Conservation (phyloP, 2,329 filamentous ascomycete species). For the Akanthomyces lecanii region DNA sequence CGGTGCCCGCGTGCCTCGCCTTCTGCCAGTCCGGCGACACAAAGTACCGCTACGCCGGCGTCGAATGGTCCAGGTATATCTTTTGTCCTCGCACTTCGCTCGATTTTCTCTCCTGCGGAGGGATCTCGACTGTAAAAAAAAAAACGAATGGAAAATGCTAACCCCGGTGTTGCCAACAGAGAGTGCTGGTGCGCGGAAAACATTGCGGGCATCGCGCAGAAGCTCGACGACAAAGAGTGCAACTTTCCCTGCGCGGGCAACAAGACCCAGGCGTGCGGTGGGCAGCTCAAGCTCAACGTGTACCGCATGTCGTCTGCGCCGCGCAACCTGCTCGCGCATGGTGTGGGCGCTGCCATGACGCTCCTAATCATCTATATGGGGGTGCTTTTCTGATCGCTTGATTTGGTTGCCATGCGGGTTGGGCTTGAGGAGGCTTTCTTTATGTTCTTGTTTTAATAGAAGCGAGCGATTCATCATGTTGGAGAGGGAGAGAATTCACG, state of each 20-base stretch:
- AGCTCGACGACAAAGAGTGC: conserved; percentile 46
- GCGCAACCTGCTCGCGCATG: not conserved
- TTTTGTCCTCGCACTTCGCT: conserved; percentile 1
- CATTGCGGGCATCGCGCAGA: conserved; percentile 43
- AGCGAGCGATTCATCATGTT: not conserved
- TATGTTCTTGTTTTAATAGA: not conserved
- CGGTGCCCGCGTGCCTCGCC: conserved; percentile 45
- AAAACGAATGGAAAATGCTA: not conserved
- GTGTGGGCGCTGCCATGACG: conserved; percentile 3
- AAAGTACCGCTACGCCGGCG: conserved; percentile 46
- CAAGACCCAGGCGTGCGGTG: conserved; percentile 49
- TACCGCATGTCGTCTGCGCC: conserved; percentile 31
- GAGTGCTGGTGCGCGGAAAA: conserved; percentile 58
- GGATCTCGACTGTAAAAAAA: no score
- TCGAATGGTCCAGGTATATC: conserved; percentile 48
- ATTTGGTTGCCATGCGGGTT: not conserved
- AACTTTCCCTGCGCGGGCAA: conserved; percentile 52
- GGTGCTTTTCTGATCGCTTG: not conserved
- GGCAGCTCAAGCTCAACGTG: conserved; percentile 44
- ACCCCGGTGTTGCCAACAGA: conserved; percentile 27
- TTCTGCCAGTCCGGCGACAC: conserved; percentile 43
- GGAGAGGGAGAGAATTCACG: not conserved
- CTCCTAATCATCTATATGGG: not conserved
- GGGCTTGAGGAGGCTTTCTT: no score
- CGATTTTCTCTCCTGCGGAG: not conserved